These are phyloP conservation scores for Colletotrichum tropicicola DNA, from an alignment of 2,329 filamentous ascomycete species.

Conservation along the genomic window DNA sequence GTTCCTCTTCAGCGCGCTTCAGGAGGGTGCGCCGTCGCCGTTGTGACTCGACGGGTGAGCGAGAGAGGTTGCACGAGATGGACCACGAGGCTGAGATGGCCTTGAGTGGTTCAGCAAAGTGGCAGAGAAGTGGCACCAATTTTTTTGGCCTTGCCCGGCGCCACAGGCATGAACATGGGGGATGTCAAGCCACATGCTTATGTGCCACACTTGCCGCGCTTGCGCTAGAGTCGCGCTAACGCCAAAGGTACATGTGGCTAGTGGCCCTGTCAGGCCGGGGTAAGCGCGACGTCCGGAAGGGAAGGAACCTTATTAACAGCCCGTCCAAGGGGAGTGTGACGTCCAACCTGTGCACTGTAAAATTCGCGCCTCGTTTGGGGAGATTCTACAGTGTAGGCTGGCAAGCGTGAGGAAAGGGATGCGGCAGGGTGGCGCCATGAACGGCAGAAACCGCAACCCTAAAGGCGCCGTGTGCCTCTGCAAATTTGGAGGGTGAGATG, in stretches of 20 bases:
- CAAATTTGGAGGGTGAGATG: background rate
- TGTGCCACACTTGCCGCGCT: slow-evolving; percentile 3
- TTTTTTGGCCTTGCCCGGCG: slow-evolving; percentile 20
- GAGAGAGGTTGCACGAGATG: slow-evolving; percentile 22
- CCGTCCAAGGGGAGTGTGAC: too few species aligned
- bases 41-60: slow-evolving; percentile 25
- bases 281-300: slow-evolving; percentile 14
- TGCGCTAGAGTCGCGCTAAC: slow-evolving; percentile 7
- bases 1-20: slow-evolving; percentile 22
- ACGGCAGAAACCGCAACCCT: slow-evolving; percentile 16
- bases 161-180: background rate
- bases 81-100: slow-evolving; percentile 31
- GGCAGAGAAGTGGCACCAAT: slow-evolving; percentile 20
- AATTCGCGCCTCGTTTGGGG: too few species aligned
- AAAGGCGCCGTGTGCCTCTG: slow-evolving; percentile 2
- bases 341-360: too few species aligned
- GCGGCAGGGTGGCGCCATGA: slow-evolving; percentile 15
- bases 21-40: slow-evolving; percentile 24
- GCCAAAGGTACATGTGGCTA: background rate
- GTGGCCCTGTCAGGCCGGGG: background rate
- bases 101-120: background rate
- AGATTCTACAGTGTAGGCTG: background rate
- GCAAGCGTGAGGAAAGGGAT: background rate
- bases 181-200: slow-evolving; percentile 5
- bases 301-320: too few species aligned